Conservation (phyloP, 768 basidiomycete species). For the Tephrocybe sp. region DNA sequence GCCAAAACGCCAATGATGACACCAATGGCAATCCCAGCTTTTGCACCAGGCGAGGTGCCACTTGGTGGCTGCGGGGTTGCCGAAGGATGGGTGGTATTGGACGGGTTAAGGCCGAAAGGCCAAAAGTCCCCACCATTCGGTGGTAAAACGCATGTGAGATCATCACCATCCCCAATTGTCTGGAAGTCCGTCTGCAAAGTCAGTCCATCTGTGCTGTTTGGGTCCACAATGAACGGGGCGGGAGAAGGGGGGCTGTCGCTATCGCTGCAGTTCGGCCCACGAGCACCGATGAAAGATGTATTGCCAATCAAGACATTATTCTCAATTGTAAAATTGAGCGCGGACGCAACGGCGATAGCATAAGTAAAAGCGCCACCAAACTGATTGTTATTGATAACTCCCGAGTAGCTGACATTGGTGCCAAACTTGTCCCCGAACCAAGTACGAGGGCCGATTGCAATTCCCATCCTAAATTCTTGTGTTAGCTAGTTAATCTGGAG, state of each 20-base stretch:
- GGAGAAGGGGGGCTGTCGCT: constrained; percentile 50
- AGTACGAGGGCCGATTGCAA: constrained; percentile 73
- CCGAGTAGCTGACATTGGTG: constrained; percentile 51
- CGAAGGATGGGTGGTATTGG: constrained; percentile 14
- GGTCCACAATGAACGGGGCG: constrained; percentile 59
- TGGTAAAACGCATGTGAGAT: constrained; percentile 66
- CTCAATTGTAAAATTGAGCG: constrained; percentile 64
- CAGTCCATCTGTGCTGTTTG: constrained; percentile 36
- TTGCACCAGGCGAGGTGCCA: constrained; percentile 8
- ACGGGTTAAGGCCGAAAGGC: constrained; percentile 64
- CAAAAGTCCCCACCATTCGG: constrained; percentile 69
- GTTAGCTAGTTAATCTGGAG: not conserved
- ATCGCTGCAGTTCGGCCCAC: constrained; percentile 63
- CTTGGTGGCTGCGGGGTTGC: constrained; percentile 13
- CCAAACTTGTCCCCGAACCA: constrained; percentile 68
- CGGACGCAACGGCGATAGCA: constrained; percentile 65
- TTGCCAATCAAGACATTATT: constrained; percentile 65
- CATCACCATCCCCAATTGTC: constrained; percentile 50
- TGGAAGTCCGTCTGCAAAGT: constrained; percentile 55
- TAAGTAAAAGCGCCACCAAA: constrained; percentile 73
- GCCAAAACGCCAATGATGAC: constrained; percentile 45
- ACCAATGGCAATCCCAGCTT: constrained; percentile 43
- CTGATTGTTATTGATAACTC: constrained; percentile 54
- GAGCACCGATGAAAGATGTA: constrained; percentile 71
- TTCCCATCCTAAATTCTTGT: constrained; percentile 58